Evolutionary conservation across 1,284 basidiomycete genomes (phyloP).

Genomic region (Rhodofomes roseus): DNA sequence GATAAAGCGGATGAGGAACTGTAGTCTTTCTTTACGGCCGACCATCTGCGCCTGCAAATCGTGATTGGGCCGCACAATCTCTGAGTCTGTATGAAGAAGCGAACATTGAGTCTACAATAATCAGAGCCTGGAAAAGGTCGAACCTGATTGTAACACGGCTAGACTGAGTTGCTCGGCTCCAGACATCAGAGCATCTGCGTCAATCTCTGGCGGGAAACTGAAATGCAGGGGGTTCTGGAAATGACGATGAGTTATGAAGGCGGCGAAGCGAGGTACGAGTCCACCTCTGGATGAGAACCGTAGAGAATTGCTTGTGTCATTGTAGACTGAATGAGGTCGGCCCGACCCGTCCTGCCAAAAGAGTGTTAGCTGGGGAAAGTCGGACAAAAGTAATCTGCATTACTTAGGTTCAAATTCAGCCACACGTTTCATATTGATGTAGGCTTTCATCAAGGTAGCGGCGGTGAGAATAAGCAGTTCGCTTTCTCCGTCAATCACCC

Average conservation of each 20-base stretch:
- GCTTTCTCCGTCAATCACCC: slow-evolving; percentile 47
- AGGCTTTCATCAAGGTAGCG: slow-evolving; percentile 62
- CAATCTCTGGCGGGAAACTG: slow-evolving; percentile 74
- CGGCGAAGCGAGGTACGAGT: slow-evolving; percentile 9
- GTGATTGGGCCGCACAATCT: slow-evolving; percentile 71
- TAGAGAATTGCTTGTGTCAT: slow-evolving; percentile 89
- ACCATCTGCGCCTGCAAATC: slow-evolving; percentile 82
- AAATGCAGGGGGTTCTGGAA: slow-evolving; percentile 80
- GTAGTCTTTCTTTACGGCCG: slow-evolving; percentile 72
- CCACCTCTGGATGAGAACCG: slow-evolving; percentile 61
- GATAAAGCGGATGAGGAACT: slow-evolving; percentile 84
- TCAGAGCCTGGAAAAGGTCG: not conserved
- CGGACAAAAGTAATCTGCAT: slow-evolving; percentile 9
- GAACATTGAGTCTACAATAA: not conserved
- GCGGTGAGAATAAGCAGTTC: slow-evolving; percentile 62
- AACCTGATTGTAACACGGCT: slow-evolving; percentile 70
- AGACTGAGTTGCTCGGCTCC: slow-evolving; percentile 77
- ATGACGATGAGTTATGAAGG: not conserved
- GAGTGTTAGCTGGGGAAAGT: not conserved
- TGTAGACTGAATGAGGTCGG: slow-evolving; percentile 73
- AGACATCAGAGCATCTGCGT: slow-evolving; percentile 77
- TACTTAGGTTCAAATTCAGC: slow-evolving; percentile 55
- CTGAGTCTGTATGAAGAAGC: slow-evolving; percentile 45
- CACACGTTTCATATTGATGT: slow-evolving; percentile 59
- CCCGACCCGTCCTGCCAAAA: slow-evolving; percentile 49